phyloP scores from a whole-genome alignment of 176 grass and related monocot species.

The bread wheat (Triticum aestivum) region IWGSC_CS_RefSeq_v2.1 NC_057798.1:109595719-109596218 shows the following conservation, averaged over 20 bases:
- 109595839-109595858: background rate
- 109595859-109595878: background rate
- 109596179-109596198: too few species aligned
- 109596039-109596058: background rate
- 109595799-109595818: background rate
- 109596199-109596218: too few species aligned
- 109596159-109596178: background rate
- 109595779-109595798: background rate
- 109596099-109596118: background rate
- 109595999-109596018: background rate
- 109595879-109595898: background rate
- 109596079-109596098: conserved; percentile 31
- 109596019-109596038: conserved; percentile 24
- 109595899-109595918: background rate
- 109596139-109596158: background rate
- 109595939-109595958: background rate
- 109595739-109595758: background rate
- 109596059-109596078: background rate
- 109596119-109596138: conserved; percentile 5
- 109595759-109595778: background rate
- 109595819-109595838: background rate
- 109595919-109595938: background rate
- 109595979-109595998: background rate
- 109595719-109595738: background rate
- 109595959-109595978: conserved; percentile 11